Conservation (phyloP, 345 rosid genomes). For the Gossypium raimondii region DNA sequence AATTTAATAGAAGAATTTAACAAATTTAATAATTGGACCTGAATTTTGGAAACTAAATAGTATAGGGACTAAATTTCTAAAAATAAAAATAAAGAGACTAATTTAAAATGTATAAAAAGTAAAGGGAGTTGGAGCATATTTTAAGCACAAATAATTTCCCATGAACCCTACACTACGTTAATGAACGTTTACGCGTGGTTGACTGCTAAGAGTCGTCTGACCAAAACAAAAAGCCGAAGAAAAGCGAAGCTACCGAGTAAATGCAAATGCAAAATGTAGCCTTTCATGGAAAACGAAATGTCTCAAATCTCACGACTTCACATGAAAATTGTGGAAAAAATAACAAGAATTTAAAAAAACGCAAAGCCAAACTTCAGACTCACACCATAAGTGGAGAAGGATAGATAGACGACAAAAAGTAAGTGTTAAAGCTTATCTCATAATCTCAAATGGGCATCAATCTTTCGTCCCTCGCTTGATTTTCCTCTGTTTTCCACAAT, state of each 20-base stretch:
- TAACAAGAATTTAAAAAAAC: background rate
- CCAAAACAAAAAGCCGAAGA: background rate
- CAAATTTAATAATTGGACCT: no score
- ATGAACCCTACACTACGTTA: background rate
- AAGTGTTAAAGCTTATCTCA: background rate
- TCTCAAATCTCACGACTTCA: background rate
- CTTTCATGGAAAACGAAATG: constrained; percentile 11
- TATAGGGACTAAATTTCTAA: no score
- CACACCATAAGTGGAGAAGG: background rate
- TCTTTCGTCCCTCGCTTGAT: background rate
- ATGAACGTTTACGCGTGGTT: background rate
- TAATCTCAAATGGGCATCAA: background rate
- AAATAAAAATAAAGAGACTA: no score
- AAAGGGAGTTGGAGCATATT: no score
- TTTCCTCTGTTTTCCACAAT: background rate
- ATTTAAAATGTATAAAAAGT: background rate
- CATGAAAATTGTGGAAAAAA: background rate
- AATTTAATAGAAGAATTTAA: no score
- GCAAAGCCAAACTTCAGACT: background rate
- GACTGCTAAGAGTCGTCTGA: background rate
- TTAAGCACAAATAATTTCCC: no score
- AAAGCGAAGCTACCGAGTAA: constrained; percentile 6
- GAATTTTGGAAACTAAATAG: no score
- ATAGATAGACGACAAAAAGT: background rate
- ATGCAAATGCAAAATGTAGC: background rate